Evolutionary conservation across 768 basidiomycete genomes (phyloP).

Genomic region (Tylopilus plumbeoviolaceoides): DNA sequence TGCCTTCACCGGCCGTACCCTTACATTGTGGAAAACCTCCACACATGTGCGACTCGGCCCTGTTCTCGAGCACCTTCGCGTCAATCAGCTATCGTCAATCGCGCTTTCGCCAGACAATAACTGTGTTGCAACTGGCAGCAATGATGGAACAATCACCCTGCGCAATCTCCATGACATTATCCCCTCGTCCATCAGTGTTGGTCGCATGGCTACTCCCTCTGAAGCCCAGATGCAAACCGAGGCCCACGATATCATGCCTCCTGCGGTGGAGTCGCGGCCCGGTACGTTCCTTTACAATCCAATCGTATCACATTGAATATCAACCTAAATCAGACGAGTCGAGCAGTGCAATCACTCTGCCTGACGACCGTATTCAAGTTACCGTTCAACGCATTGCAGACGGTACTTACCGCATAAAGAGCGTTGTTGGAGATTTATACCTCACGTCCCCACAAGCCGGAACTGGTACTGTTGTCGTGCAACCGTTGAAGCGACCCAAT

Average conservation of each 20-base stretch:
- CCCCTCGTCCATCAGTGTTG: background rate
- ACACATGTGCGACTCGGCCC: background rate
- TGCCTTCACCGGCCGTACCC: background rate
- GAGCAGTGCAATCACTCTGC: background rate
- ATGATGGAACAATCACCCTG: background rate
- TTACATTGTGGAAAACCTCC: constrained; percentile 7
- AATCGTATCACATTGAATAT: too few species aligned
- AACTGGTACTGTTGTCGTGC: background rate
- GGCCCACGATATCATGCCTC: too few species aligned
- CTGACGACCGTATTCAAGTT: background rate
- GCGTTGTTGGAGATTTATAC: background rate
- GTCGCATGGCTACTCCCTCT: background rate
- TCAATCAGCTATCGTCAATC: background rate
- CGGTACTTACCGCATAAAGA: background rate
- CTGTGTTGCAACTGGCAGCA: background rate
- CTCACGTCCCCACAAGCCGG: background rate
- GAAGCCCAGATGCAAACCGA: background rate
- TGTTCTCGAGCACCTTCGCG: background rate
- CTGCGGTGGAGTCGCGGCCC: background rate
- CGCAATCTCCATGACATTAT: background rate
- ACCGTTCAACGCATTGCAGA: background rate
- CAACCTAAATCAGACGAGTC: background rate
- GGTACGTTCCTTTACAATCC: background rate
- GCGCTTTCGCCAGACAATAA: constrained; percentile 6
- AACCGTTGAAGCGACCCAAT: background rate